Percentiles rank a stretch among this genome's conserved stretches.
phyloP scores from a whole-genome alignment of 805 yeast species.

The Hermanozyma aechmeae region DNA sequence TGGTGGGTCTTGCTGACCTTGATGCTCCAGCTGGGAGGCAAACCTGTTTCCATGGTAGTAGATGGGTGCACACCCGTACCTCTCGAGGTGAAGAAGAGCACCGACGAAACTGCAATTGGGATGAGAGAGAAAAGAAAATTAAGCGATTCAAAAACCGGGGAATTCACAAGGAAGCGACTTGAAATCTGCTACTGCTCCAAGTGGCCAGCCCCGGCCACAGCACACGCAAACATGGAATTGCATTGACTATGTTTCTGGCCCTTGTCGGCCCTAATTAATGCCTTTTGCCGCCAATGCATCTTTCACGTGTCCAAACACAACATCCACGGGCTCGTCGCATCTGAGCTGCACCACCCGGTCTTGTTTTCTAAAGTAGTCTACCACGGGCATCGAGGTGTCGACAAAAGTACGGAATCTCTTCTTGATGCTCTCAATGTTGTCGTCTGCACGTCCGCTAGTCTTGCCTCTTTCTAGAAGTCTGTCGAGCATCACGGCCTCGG shows the following conservation, averaged over 20 bases:
- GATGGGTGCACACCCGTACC: too few relatives aligned
- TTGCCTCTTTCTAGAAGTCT: constrained; percentile 86
- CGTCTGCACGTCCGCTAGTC: constrained; percentile 91
- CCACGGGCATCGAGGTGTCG: constrained; percentile 91
- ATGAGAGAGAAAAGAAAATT: too few relatives aligned
- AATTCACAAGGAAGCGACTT: too few relatives aligned
- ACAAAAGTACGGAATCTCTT: constrained; percentile 82
- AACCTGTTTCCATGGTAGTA: constrained; percentile 55
- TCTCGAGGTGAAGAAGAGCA: too few relatives aligned
- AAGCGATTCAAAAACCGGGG: too few relatives aligned
- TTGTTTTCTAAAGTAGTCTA: constrained; percentile 67
- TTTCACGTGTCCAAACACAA: constrained; percentile 63
- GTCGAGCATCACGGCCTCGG: constrained; percentile 72
- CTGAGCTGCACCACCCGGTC: constrained; percentile 67
- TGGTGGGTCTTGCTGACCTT: constrained; percentile 70
- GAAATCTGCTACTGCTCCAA: too few relatives aligned
- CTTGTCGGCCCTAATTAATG: constrained; percentile 13
- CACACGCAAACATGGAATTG: too few relatives aligned
- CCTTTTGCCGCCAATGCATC: constrained; percentile 44
- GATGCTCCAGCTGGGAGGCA: constrained; percentile 82
- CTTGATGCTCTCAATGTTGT: constrained; percentile 80
- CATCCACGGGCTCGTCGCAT: constrained; percentile 76
- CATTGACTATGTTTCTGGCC: too few relatives aligned
- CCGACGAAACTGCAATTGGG: too few relatives aligned
- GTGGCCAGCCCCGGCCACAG: too few relatives aligned